Evolutionary conservation across 345 rosid genomes (phyloP).

Genomic region (Hibiscus tridactylites): DNA sequence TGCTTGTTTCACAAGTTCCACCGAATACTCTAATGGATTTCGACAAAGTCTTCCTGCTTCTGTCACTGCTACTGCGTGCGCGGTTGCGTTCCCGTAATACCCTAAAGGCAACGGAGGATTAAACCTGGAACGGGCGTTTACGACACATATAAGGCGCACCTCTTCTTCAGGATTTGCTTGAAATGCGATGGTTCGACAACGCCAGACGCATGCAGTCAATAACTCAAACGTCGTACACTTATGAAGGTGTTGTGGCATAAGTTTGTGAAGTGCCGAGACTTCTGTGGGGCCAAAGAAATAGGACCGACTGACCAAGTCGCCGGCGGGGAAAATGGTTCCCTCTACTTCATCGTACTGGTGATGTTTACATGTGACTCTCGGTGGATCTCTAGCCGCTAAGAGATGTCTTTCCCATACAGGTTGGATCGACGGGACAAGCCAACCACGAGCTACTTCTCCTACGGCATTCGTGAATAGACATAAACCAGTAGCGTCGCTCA

Average conservation of each 20-base stretch:
- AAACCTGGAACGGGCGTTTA: constrained; percentile 13
- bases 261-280: constrained; percentile 16
- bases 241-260: constrained; percentile 10
- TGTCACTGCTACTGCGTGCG: constrained; percentile 1
- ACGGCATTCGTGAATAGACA: neutral
- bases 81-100: constrained; percentile 8
- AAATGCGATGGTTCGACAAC: constrained; percentile 22
- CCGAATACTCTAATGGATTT: constrained; percentile 14
- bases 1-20: constrained; percentile 11
- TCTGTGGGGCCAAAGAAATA: constrained; percentile 23
- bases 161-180: constrained; percentile 19
- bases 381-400: neutral
- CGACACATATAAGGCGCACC: constrained; percentile 21
- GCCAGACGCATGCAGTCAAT: constrained; percentile 4
- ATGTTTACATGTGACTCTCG: neutral
- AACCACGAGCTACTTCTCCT: neutral
- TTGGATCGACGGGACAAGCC: neutral
- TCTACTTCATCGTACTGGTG: neutral
- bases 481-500: neutral
- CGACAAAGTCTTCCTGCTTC: neutral
- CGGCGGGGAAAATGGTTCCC: neutral
- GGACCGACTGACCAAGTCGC: neutral
- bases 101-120: neutral
- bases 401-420: neutral
- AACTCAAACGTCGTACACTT: constrained; percentile 18